These are phyloP conservation scores for Gnetum montanum DNA, from an alignment of 75 land plant genomes.

Conservation along the genomic window DNA sequence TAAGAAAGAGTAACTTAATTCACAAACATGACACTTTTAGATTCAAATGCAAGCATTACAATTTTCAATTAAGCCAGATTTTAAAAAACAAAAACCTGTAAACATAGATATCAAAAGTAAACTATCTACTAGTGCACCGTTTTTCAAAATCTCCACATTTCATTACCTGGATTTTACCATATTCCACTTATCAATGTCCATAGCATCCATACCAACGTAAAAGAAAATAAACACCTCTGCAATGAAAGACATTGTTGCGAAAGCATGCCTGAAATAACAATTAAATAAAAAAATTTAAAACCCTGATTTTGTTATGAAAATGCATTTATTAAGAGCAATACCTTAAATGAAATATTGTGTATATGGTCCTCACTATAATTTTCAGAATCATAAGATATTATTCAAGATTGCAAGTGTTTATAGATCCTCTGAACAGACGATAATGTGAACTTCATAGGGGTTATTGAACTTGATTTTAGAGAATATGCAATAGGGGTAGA, in stretches of 20 bases:
- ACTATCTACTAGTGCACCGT: neutral
- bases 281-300: neutral
- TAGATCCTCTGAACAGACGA: neutral
- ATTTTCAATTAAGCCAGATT: too few species aligned
- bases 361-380: neutral
- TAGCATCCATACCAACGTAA: conserved; percentile 37
- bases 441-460: neutral
- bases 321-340: neutral
- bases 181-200: conserved; percentile 26
- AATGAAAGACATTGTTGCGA: conserved; percentile 33
- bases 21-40: too few species aligned
- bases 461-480: too few species aligned
- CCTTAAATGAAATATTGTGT: too few species aligned
- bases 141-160: too few species aligned
- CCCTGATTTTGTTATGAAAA: neutral
- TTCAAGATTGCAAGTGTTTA: neutral
- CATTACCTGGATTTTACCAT: conserved; percentile 12
- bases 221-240: conserved; percentile 35
- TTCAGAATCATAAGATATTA: neutral
- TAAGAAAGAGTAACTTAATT: too few species aligned
- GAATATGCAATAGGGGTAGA: too few species aligned
- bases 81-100: too few species aligned
- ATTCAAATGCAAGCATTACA: too few species aligned
- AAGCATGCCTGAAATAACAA: conserved; percentile 16
- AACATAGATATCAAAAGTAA: too few species aligned